These are phyloP conservation scores for Pseudocercospora crystallina DNA, from an alignment of 2,329 filamentous ascomycete species.

Conservation along the genomic window DNA sequence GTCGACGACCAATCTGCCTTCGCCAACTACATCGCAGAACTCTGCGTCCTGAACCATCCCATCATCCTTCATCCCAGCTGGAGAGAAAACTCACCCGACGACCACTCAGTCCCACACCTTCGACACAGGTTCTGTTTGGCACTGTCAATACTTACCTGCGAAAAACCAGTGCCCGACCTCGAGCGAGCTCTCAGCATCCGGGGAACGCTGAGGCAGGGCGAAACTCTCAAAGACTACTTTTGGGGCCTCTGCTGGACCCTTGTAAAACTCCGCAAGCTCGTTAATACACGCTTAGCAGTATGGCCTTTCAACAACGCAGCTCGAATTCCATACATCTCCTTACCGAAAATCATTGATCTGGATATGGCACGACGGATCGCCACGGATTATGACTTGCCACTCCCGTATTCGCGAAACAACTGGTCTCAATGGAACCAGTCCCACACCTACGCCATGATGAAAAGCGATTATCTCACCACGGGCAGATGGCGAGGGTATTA, in stretches of 20 bases:
- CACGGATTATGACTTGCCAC: slow-evolving; percentile 3
- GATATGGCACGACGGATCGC: neutral
- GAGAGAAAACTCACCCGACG: neutral
- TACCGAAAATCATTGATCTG: slow-evolving; percentile 1
- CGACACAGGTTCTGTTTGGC: slow-evolving; percentile 12
- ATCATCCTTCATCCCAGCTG: slow-evolving; percentile 9
- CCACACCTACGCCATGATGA: slow-evolving; percentile 2
- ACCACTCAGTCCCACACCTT: neutral
- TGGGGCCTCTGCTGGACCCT: slow-evolving; percentile 8
- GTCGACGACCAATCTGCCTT: too few relatives aligned
- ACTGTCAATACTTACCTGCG: slow-evolving; percentile 3
- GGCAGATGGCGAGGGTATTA: slow-evolving; percentile 17
- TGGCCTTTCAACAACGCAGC: slow-evolving; percentile 10
- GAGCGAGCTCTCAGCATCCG: neutral
- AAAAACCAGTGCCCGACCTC: slow-evolving; percentile 1
- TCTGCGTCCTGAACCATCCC: slow-evolving; percentile 14
- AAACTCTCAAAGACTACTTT: slow-evolving; percentile 4
- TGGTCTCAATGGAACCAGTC: slow-evolving; percentile 10
- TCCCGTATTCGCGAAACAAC: slow-evolving; percentile 1
- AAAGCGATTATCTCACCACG: slow-evolving; percentile 3
- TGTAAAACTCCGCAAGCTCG: slow-evolving; percentile 1
- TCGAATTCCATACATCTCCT: slow-evolving; percentile 4
- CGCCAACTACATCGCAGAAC: neutral
- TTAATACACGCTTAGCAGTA: slow-evolving; percentile 1
- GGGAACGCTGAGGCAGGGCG: neutral